Evolutionary conservation across 2,329 filamentous ascomycete genomes (phyloP).

Genomic region (Exophiala aquamarina): DNA sequence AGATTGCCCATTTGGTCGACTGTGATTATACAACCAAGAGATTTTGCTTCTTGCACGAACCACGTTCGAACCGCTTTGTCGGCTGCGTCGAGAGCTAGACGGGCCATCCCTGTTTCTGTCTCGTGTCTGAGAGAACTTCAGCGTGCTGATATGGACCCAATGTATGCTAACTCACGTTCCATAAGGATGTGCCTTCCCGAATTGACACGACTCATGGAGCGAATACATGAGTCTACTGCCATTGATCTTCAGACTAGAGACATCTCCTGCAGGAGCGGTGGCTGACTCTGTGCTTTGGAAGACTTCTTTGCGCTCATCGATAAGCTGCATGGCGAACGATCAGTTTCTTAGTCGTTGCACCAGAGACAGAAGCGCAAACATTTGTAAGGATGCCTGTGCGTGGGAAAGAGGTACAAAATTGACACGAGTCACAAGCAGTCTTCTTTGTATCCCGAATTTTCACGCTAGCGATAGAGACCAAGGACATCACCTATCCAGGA

Average conservation of each 20-base stretch:
- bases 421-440: background rate
- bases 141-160: conserved; percentile 5
- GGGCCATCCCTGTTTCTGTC: conserved; percentile 69
- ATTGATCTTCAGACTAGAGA: conserved; percentile 11
- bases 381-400: background rate
- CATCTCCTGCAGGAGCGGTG: conserved; percentile 2
- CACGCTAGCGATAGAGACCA: background rate
- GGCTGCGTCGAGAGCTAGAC: conserved; percentile 67
- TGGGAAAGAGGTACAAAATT: conserved; percentile 3
- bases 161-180: conserved; percentile 9
- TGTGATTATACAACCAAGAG: conserved; percentile 65
- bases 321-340: conserved; percentile 6
- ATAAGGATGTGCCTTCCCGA: conserved; percentile 14
- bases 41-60: conserved; percentile 65
- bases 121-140: conserved; percentile 9
- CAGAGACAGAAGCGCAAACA: background rate
- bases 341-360: conserved; percentile 2
- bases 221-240: conserved; percentile 11
- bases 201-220: conserved; percentile 15
- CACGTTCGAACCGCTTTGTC: conserved; percentile 73
- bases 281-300: background rate
- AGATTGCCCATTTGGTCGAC: conserved; percentile 79
- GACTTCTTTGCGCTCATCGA: conserved; percentile 7
- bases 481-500: background rate
- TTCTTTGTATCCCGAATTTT: conserved; percentile 1